A percentile compares a stretch with the other conserved stretches of the same genome.
Conservation (phyloP, 176 grass and related monocot genomes). For the Secale cereale region DNA sequence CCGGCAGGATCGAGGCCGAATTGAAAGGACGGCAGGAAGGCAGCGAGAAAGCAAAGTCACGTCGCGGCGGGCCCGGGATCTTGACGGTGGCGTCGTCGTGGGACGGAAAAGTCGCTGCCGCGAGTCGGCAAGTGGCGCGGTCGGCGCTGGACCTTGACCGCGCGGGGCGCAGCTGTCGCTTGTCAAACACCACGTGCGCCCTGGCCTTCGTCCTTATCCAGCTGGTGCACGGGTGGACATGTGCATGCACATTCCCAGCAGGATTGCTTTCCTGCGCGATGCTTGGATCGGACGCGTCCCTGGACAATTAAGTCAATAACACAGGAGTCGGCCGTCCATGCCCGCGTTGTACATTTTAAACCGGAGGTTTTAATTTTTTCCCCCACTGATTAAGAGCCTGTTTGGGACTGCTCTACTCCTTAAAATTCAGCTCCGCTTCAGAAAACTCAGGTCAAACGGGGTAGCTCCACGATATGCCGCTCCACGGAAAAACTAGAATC, state of each 20-base stretch:
- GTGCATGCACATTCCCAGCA: background rate
- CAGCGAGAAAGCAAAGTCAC: background rate
- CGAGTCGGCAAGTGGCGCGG: background rate
- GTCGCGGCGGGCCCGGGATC: background rate
- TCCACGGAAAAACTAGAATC: too few relatives aligned
- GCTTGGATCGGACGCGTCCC: too few relatives aligned
- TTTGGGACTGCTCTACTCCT: too few relatives aligned
- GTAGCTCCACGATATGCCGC: too few relatives aligned
- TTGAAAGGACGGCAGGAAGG: background rate
- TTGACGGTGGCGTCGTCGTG: background rate
- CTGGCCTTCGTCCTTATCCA: background rate
- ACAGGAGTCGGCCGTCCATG: too few relatives aligned
- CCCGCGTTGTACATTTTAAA: too few relatives aligned
- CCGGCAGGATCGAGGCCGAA: background rate
- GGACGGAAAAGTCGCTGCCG: background rate
- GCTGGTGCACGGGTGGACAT: background rate
- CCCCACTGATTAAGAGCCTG: too few relatives aligned
- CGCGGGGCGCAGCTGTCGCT: too few relatives aligned
- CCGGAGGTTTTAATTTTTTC: too few relatives aligned
- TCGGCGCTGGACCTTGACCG: constrained; percentile 45
- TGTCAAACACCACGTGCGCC: background rate
- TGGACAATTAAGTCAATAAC: too few relatives aligned
- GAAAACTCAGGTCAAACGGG: too few relatives aligned
- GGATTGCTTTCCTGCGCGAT: background rate
- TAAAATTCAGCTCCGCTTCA: too few relatives aligned